Conservation (phyloP, 495 filamentous ascomycete genomes). For the Xylaria grammica region DNA sequence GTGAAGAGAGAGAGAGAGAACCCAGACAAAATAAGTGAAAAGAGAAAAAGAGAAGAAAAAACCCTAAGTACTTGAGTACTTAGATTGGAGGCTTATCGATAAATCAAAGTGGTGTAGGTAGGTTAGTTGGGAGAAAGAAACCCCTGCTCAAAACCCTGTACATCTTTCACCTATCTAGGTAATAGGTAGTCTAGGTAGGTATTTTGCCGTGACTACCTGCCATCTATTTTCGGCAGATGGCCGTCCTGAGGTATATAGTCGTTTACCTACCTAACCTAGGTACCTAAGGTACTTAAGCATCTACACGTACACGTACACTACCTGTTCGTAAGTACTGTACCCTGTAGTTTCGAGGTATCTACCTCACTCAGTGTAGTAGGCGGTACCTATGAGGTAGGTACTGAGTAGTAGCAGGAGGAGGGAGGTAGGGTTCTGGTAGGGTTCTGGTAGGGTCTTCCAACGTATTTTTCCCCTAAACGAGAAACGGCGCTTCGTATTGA, state of each 20-base stretch:
- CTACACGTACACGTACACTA: not conserved
- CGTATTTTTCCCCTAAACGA: not conserved
- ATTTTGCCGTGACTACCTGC: constrained; percentile 1
- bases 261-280: no score
- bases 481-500: constrained; percentile 18
- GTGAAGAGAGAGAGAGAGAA: no score
- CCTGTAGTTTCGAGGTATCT: not conserved
- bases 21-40: no score
- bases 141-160: not conserved
- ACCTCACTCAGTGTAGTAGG: no score
- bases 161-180: not conserved
- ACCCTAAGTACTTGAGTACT: no score
- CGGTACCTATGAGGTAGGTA: no score
- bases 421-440: not conserved
- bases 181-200: not conserved
- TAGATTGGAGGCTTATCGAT: not conserved
- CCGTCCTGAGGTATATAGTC: not conserved
- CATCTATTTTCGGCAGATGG: constrained; percentile 1
- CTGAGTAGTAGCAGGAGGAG: not conserved
- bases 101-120: not conserved
- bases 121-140: not conserved
- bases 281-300: not conserved
- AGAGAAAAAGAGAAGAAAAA: no score
- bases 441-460: not conserved
- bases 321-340: no score